Conservation (phyloP, 139 green algal species). For the Micractinium conductrix region DNA sequence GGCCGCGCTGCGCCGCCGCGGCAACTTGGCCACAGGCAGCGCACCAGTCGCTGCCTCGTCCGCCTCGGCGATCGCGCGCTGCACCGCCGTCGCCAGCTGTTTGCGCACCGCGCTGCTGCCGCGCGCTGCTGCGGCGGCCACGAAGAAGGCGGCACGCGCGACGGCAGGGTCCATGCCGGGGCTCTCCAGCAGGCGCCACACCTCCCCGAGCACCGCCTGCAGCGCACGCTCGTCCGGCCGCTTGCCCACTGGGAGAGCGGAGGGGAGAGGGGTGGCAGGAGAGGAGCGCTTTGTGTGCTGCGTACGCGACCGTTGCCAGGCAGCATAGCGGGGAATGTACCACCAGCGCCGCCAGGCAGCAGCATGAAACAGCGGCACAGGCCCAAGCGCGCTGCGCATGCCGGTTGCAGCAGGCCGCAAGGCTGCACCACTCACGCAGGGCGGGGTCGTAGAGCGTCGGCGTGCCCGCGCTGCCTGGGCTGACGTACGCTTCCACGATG, state of each 20-base stretch:
- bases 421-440: neutral
- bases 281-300: too few species aligned
- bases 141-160: conserved; percentile 17
- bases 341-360: too few species aligned
- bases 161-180: conserved; percentile 22
- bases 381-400: too few species aligned
- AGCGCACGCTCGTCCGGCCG: conserved; percentile 27
- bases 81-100: conserved; percentile 21
- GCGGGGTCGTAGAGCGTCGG: conserved; percentile 46
- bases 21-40: conserved; percentile 1
- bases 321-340: too few species aligned
- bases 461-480: conserved; percentile 36
- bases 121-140: conserved; percentile 31
- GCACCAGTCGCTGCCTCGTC: conserved; percentile 19
- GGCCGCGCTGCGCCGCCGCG: neutral
- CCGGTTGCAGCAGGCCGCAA: too few species aligned
- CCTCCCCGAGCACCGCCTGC: conserved; percentile 35
- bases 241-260: conserved; percentile 16
- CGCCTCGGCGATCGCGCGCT: conserved; percentile 32
- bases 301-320: too few species aligned
- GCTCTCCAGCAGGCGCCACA: conserved; percentile 22
- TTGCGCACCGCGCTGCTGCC: conserved; percentile 20
- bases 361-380: too few species aligned
- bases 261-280: neutral
- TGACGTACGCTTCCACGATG: conserved; percentile 21